Evolutionary conservation across 2,329 filamentous ascomycete species (phyloP), one percentile per base, ranked within the genome.

Genomic region (Orbilia ellipsospora): DNA sequence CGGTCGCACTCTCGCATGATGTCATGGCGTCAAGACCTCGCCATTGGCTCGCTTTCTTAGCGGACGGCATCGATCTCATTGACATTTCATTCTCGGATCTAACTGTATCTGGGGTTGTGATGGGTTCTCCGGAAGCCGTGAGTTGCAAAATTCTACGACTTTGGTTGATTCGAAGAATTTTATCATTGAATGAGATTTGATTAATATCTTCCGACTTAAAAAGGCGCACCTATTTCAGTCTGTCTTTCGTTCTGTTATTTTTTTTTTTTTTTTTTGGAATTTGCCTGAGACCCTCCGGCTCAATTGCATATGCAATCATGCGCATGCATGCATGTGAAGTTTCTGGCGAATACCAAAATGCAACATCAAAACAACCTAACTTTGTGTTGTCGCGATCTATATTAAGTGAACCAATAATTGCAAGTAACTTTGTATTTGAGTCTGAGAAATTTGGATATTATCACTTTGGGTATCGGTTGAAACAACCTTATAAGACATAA

Each of bases 31-130:
- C 56, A 56, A 61, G 51, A 52, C 10, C 56, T 63, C 62, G 56
- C 69, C 62, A 67, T 67, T 73, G 69, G 69, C 48, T 73, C 69
- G 69, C 69, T 51, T 73, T 73, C 66, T 66, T 56, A 73, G 68
- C 61, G 69, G 69, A 66, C 42, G 55, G 52, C 69, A 73, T 73
- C 61, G 68, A 57, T 26, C 52, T 56, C 36, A 18, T 31, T 66
- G 69, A 66, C 55, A 56, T 42, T 54, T 60, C n/a, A 36, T 36
- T 44, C n/a, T 40, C 40, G 48, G 69, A 63, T 42, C 69, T 66
- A 59, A 61, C 62, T 65, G 18, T 28, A 42, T 60, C 65, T 26
- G 62, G 45, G 51, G 42, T 42, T n/a, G 54, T 28, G 28, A 31
- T 31, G 28, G 31, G 10, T 36, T 36, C 31, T 36, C 31, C 3